Evolutionary conservation across 805 yeast species (phyloP), one percentile per base, ranked within the genome.

Genomic region (Candida lessepsii): DNA sequence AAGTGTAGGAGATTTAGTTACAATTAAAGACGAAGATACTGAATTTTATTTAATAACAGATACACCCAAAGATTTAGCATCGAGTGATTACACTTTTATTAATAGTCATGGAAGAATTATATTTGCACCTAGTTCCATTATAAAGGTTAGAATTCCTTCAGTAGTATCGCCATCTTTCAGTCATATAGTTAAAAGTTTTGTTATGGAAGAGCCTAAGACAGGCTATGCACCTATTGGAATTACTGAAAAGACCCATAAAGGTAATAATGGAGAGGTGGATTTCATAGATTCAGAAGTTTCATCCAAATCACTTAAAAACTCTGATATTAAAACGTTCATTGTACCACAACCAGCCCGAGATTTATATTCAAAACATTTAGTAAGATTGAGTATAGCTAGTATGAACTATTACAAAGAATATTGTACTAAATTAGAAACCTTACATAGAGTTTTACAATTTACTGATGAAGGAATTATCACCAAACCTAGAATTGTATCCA

Each of bases 1-100:
- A 11, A 47, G 63, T 6, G 62, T 79, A 3, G 90, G 91, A 33
- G 90, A 84, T 56, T 61, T 82, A 34, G 88, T 82, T 3, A 74
- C 79, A 13, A 53, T 82, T 13, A 61, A 65, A 10, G 58, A 63
- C 1, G 66, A 71, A 36, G 68, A 67, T 27, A 61, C 72, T 3
- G 72, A 70, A 36, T 60, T 82, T 14, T 73, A 76, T 19, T 73
- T 82, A 36, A 71, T 84, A 24, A 79, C 73, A 1, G 74, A 69
- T 18, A 57, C 76, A 18, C 90, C 90, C 0, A 48, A 53, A 4
- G 54, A 63, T 4, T 54, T 74, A 2, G 63, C 64, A 13, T 81
- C 80, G 33, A 75, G 78, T 18, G 60, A 80, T 23, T 83, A 76
- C 49, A 75, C 86, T 0, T 70, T 80, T 44, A 63, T 80, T 36